Evolutionary conservation across 164 flowering plant species (phyloP).

Genomic region (Pachysandra terminalis): DNA sequence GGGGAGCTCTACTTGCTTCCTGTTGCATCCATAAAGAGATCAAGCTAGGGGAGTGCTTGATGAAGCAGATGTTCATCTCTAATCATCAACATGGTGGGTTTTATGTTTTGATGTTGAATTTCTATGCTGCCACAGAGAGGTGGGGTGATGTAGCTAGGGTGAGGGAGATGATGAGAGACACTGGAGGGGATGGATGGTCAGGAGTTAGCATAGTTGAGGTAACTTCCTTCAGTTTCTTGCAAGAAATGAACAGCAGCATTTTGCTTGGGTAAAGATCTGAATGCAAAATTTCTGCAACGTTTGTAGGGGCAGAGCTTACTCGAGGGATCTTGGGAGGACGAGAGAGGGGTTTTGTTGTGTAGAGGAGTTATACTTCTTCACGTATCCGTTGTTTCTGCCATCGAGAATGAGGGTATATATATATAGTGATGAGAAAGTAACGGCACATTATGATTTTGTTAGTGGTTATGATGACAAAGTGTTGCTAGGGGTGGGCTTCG

Average conservation of each 20-base stretch:
- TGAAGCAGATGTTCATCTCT: constrained; percentile 29
- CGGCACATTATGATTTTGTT: too few relatives aligned
- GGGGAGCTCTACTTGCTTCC: constrained; percentile 42
- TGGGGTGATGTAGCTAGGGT: constrained; percentile 47
- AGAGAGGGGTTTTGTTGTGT: too few relatives aligned
- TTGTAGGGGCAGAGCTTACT: constrained; percentile 3
- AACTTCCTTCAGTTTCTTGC: neutral
- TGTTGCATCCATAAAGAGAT: constrained; percentile 39
- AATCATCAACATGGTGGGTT: constrained; percentile 35
- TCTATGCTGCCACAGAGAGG: constrained; percentile 40
- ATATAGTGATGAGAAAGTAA: too few relatives aligned
- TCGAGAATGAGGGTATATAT: too few relatives aligned
- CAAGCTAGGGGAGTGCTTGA: constrained; percentile 39
- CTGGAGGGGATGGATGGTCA: constrained; percentile 37
- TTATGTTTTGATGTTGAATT: constrained; percentile 48
- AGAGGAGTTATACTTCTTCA: too few relatives aligned
- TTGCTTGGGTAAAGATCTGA: neutral
- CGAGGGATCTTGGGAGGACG: too few relatives aligned
- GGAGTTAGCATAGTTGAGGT: constrained; percentile 36
- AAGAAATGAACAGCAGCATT: neutral
- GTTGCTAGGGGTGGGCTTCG: too few relatives aligned
- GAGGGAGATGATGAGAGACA: constrained; percentile 41
- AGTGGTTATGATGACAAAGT: constrained; percentile 1
- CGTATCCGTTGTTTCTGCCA: too few relatives aligned
- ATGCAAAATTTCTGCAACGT: neutral